Conservation (phyloP, 2,329 filamentous ascomycete species). For the Penicillium sp. region DNA sequence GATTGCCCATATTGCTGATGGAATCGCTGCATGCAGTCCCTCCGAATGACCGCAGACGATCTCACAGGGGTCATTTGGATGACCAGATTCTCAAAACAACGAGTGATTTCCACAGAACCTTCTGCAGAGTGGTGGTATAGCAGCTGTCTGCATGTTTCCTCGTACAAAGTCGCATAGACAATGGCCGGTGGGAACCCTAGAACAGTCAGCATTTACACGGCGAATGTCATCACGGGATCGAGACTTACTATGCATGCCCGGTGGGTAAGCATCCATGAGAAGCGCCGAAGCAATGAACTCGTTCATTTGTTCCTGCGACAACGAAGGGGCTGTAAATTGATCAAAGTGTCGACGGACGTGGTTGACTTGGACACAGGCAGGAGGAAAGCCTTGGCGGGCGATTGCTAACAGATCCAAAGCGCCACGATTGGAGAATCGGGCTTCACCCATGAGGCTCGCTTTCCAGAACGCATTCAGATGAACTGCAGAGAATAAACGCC, state of each 20-base stretch:
- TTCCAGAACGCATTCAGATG: slow-evolving; percentile 16
- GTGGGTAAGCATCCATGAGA: slow-evolving; percentile 29
- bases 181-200: background rate
- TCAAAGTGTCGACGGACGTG: background rate
- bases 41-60: background rate
- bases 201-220: background rate
- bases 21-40: background rate
- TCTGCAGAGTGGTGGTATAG: background rate
- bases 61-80: background rate
- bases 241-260: slow-evolving; percentile 26
- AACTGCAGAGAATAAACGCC: slow-evolving; percentile 17
- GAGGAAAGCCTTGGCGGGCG: slow-evolving; percentile 13
- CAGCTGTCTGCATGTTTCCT: background rate
- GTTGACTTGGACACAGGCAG: background rate
- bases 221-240: background rate
- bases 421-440: background rate
- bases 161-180: background rate
- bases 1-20: background rate
- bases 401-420: background rate
- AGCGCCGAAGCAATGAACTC: slow-evolving; percentile 22
- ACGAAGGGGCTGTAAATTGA: slow-evolving; percentile 6
- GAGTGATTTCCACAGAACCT: background rate
- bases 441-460: background rate
- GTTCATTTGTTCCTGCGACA: background rate
- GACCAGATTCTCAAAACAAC: background rate